phyloP scores from a whole-genome alignment of 805 yeast genomes.

The Saccharomyces jurei region DNA sequence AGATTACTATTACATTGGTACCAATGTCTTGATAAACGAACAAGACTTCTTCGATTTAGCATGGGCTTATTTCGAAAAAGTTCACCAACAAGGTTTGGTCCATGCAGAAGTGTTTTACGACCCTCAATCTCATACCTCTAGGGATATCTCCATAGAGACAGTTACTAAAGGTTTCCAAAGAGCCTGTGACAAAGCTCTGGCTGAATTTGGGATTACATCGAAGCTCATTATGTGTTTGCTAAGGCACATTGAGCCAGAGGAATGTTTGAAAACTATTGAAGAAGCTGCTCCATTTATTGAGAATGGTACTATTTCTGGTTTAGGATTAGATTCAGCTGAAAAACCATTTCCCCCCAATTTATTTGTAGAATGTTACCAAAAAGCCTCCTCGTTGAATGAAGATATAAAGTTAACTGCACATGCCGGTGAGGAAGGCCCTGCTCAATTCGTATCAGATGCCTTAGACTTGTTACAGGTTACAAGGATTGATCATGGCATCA shows the following conservation, averaged over 20 bases:
- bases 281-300: conserved; percentile 44
- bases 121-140: conserved; percentile 73
- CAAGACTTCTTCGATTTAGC: conserved; percentile 72
- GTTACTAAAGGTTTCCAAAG: conserved; percentile 60
- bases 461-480: conserved; percentile 52
- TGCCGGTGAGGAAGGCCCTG: conserved; percentile 86
- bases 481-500: conserved; percentile 77
- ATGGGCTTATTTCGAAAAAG: conserved; percentile 60
- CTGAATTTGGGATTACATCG: conserved; percentile 53
- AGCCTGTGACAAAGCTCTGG: conserved; percentile 57
- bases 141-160: conserved; percentile 51
- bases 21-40: conserved; percentile 61
- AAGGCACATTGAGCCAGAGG: conserved; percentile 60
- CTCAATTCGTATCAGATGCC: conserved; percentile 53
- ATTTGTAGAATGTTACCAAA: conserved; percentile 54
- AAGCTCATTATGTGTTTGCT: conserved; percentile 75
- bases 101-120: conserved; percentile 79
- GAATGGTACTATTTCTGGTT: conserved; percentile 57
- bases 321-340: conserved; percentile 80
- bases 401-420: conserved; percentile 67
- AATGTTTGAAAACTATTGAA: conserved; percentile 51
- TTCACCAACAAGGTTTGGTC: conserved; percentile 47
- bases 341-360: conserved; percentile 68
- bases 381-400: conserved; percentile 41
- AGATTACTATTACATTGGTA: conserved; percentile 72